Percentiles rank a stretch among this genome's conserved stretches.
phyloP scores from a whole-genome alignment of 495 filamentous ascomycete species.

The Trypethelium eluteriae region DNA sequence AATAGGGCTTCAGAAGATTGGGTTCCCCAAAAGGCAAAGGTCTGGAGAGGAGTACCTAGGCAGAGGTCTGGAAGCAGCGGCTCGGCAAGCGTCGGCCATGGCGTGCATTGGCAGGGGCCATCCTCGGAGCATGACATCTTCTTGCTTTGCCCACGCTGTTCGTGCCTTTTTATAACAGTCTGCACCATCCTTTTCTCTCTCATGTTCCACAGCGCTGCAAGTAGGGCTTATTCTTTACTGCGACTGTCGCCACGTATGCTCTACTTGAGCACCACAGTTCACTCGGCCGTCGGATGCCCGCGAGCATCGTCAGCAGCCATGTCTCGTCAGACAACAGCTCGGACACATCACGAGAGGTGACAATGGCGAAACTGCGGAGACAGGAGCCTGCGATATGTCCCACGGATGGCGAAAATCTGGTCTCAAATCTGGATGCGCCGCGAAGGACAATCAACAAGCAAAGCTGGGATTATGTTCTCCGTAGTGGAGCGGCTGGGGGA shows the following conservation, averaged over 20 bases:
- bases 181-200: too few relatives aligned
- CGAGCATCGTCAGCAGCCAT: constrained; percentile 11
- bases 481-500: constrained; percentile 77
- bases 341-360: constrained; percentile 13
- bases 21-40: too few relatives aligned
- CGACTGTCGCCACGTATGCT: constrained; percentile 1
- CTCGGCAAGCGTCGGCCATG: constrained; percentile 2
- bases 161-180: neutral
- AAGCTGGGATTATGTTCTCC: constrained; percentile 72
- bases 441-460: constrained; percentile 51
- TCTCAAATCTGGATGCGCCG: constrained; percentile 31
- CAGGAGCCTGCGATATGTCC: constrained; percentile 31
- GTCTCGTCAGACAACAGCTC: constrained; percentile 8
- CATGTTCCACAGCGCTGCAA: too few relatives aligned
- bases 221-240: neutral
- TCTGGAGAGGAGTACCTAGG: neutral
- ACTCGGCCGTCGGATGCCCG: constrained; percentile 1
- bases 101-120: neutral
- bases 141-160: neutral
- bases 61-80: neutral
- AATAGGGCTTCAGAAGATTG: too few relatives aligned
- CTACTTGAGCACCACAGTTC: neutral
- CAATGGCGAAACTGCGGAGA: neutral
- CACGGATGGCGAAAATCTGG: constrained; percentile 37
- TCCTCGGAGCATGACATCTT: neutral